Percentiles rank a stretch among this genome's conserved stretches.
Evolutionary conservation across 1,284 basidiomycete species (phyloP).

Genomic region (Lignosus rhinocerotis): DNA sequence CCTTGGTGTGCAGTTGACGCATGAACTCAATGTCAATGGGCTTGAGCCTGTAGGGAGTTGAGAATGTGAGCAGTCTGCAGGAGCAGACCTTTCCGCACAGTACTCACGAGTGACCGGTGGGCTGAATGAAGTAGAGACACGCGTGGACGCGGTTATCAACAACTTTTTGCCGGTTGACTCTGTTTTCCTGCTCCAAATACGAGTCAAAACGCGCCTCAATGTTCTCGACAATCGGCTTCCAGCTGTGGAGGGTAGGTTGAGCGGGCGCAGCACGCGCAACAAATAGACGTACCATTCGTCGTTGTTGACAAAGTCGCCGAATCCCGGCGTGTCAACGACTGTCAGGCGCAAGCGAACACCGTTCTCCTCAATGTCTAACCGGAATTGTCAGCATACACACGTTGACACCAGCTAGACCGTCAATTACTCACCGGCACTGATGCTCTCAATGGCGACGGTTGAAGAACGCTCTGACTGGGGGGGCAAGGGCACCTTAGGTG

Average conservation of each 20-base stretch:
- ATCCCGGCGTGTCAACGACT: conserved; percentile 97
- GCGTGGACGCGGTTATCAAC: conserved; percentile 90
- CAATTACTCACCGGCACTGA: conserved; percentile 79
- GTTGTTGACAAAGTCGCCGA: conserved; percentile 98
- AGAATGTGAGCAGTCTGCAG: background rate
- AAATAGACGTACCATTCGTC: conserved; percentile 77
- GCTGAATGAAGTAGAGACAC: conserved; percentile 97
- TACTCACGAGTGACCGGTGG: conserved; percentile 93
- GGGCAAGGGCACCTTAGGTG: conserved; percentile 78
- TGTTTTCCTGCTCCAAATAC: conserved; percentile 96
- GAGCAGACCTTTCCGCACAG: background rate
- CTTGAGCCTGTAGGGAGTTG: conserved; percentile 65
- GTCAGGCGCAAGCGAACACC: conserved; percentile 92
- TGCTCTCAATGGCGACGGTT: conserved; percentile 95
- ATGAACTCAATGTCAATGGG: conserved; percentile 98
- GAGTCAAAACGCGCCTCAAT: conserved; percentile 96
- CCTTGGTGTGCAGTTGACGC: conserved; percentile 92
- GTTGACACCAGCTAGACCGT: conserved; percentile 11
- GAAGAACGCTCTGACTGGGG: conserved; percentile 86
- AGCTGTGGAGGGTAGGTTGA: conserved; percentile 48
- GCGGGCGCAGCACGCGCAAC: background rate
- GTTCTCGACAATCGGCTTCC: conserved; percentile 97
- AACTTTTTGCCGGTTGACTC: conserved; percentile 88
- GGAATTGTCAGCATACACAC: conserved; percentile 26
- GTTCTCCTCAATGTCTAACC: conserved; percentile 93